Conservation (phyloP, 371 early-diverging fungal genomes). For the Cokeromyces recurvatus region DNA sequence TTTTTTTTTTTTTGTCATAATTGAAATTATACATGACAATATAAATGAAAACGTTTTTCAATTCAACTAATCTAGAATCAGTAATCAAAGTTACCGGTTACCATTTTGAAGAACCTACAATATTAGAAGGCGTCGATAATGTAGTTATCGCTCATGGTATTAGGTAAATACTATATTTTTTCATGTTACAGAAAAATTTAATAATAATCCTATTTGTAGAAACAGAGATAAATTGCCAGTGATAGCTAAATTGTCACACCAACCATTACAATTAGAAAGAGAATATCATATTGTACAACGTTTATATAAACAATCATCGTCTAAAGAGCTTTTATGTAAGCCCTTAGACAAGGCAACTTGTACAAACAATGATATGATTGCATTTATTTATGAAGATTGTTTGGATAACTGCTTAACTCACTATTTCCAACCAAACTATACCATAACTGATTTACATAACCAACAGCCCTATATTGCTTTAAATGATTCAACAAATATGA, state of each 20-base stretch:
- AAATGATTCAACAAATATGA: neutral
- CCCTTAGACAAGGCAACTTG: constrained; percentile 34
- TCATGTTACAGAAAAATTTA: too few species aligned
- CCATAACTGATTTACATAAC: constrained; percentile 1
- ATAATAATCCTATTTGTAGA: constrained; percentile 10
- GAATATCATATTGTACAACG: constrained; percentile 44
- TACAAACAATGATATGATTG: constrained; percentile 22
- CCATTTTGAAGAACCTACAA: constrained; percentile 21
- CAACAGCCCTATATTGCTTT: neutral
- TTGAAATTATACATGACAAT: neutral
- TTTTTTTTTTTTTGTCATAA: too few species aligned
- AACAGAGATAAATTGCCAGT: constrained; percentile 35
- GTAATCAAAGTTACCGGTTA: constrained; percentile 20
- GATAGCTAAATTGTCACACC: constrained; percentile 42
- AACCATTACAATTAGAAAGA: constrained; percentile 38
- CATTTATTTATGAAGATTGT: constrained; percentile 35
- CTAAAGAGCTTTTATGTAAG: constrained; percentile 26
- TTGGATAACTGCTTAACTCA: constrained; percentile 29
- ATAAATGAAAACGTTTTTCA: constrained; percentile 1
- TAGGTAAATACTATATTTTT: constrained; percentile 24
- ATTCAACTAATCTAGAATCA: constrained; percentile 2
- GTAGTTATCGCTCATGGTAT: constrained; percentile 33
- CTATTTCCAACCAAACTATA: constrained; percentile 19
- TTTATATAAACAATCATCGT: constrained; percentile 26
- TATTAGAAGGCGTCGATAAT: constrained; percentile 31